phyloP scores from a whole-genome alignment of 495 filamentous ascomycete genomes.

The Annulohypoxylon nitens region DNA sequence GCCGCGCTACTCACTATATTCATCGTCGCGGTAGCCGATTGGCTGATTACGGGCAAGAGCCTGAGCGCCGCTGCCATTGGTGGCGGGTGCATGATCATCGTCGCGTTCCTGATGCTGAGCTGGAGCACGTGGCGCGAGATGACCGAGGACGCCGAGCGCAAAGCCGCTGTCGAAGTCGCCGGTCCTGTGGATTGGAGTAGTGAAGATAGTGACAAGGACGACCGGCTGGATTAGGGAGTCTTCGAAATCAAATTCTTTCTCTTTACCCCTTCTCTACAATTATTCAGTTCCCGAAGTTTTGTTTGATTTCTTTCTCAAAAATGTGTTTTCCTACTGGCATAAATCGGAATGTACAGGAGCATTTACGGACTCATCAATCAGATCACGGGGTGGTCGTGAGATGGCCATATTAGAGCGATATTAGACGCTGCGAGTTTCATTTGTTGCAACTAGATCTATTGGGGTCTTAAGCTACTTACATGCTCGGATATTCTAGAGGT shows the following conservation, averaged over 20 bases:
- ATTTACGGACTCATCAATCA: slow-evolving; percentile 1
- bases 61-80: slow-evolving; percentile 78
- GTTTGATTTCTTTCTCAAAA: neutral
- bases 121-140: slow-evolving; percentile 95
- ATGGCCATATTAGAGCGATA: slow-evolving; percentile 12
- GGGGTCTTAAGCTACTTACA: slow-evolving; percentile 4
- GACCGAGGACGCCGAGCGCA: slow-evolving; percentile 75
- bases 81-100: slow-evolving; percentile 88
- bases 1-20: slow-evolving; percentile 96
- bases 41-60: slow-evolving; percentile 80
- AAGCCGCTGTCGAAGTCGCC: slow-evolving; percentile 31
- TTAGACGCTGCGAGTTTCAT: slow-evolving; percentile 24
- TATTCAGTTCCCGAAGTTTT: neutral
- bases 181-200: slow-evolving; percentile 42
- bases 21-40: slow-evolving; percentile 91
- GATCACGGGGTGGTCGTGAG: neutral
- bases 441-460: slow-evolving; percentile 11
- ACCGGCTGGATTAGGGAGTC: slow-evolving; percentile 31
- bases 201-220: slow-evolving; percentile 46
- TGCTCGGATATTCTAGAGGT: slow-evolving; percentile 12
- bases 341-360: neutral
- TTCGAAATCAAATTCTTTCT: neutral
- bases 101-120: slow-evolving; percentile 84
- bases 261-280: neutral
- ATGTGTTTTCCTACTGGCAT: neutral